A percentile compares a stretch with the other conserved stretches of the same genome.
phyloP scores from a whole-genome alignment of 177 flowering plant species.

The Tripterygium wilfordii region DNA sequence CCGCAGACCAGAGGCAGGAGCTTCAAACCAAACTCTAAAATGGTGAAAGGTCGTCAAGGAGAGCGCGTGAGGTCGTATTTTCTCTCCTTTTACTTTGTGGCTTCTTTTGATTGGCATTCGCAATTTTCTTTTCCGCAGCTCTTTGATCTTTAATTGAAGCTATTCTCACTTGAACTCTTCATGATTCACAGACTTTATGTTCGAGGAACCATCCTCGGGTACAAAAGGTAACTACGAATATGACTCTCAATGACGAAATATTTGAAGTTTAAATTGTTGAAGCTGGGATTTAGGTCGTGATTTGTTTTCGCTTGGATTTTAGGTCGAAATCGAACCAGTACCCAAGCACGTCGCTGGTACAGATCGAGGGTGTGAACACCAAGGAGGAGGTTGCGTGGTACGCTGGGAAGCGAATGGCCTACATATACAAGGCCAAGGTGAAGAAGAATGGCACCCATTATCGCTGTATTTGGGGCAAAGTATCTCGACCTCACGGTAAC shows the following conservation, averaged over 20 bases:
- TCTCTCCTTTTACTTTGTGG: not conserved
- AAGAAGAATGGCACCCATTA: slow-evolving; percentile 64
- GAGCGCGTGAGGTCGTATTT: slow-evolving; percentile 31
- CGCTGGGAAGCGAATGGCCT: slow-evolving; percentile 64
- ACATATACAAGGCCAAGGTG: slow-evolving; percentile 72
- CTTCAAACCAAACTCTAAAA: slow-evolving; percentile 5
- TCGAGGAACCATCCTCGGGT: slow-evolving; percentile 36
- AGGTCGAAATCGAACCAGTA: slow-evolving; percentile 76
- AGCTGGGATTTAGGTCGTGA: not conserved
- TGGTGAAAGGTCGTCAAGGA: slow-evolving; percentile 45
- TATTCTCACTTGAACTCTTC: too few relatives aligned
- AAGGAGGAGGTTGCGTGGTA: slow-evolving; percentile 72
- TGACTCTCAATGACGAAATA: not conserved
- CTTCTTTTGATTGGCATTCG: not conserved
- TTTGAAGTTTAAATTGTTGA: not conserved
- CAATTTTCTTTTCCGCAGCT: not conserved
- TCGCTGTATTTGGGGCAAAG: slow-evolving; percentile 68
- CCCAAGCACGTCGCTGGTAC: slow-evolving; percentile 55
- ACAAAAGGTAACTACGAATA: slow-evolving; percentile 27
- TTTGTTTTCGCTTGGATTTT: not conserved
- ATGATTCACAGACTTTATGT: slow-evolving; percentile 26
- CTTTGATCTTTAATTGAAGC: too few relatives aligned
- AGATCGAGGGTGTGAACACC: slow-evolving; percentile 73
- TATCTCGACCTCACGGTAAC: slow-evolving; percentile 43
- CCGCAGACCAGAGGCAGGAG: not conserved